Base-by-base conservation (phyloP, 2,329 filamentous ascomycete species). In the Clarireedia paspali region DNA sequence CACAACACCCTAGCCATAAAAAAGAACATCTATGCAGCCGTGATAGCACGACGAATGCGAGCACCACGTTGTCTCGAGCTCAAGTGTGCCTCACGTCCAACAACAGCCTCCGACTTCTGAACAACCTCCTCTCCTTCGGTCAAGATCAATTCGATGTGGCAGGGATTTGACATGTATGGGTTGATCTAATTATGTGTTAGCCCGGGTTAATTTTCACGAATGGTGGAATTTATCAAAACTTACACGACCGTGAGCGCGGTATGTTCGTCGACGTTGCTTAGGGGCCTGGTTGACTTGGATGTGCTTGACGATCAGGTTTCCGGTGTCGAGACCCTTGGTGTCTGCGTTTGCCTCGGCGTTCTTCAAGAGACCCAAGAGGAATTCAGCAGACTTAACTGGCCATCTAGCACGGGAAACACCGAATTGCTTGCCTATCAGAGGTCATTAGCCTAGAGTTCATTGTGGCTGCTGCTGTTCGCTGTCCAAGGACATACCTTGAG, bases 251-350 rank as follows among this genome's bases (percentile, higher is more conserved):
- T 99, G 94, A 66, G 95, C 95, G 86, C 94, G 91, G 89, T 99
- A 99, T 74, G 94, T 99, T 77, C 94, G 88, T 81, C 94, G 86
- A 75, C 94, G 87, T 84, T 97, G 92, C 88, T 97, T 97, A 72
- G 94, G 94, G 70, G 94, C 95, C 84, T 99, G 94, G 89, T 99
- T 99, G 84, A 99, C 94, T 83, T 99, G 94, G 81, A 99, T 99
- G 88, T 96, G 95, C 89, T 96, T 96, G 81, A 99, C 89, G 74
- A 97, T 80, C 74, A 99, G 83, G 84, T 95, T 95, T 80, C 86
- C 87, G 74, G 91, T 97, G 80, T 99, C 91, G 72, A 96, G 89
- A 72, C 91, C 91, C 84, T 96, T 96, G 77, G 89, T 88, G 71
- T 96, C 91, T 75, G 91, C 91, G 78, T 96, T 96, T 80, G 91